Percentiles rank a stretch among this genome's conserved stretches.
Conservation (phyloP, 2,329 filamentous ascomycete species). For the Fusarium coicis region DNA sequence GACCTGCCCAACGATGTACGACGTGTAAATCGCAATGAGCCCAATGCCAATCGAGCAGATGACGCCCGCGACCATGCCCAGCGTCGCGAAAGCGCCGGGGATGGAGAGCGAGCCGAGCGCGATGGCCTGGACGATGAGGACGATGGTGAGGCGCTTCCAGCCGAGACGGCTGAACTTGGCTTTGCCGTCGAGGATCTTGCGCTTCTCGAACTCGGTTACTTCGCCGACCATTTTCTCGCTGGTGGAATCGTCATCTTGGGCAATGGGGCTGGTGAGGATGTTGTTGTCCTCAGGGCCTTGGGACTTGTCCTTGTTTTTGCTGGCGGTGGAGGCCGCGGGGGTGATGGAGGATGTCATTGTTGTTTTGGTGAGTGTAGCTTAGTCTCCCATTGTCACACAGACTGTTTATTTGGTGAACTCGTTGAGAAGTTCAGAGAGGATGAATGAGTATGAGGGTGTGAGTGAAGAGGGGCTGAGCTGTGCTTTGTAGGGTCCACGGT, state of each 20-base stretch:
- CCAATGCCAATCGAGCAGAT: slow-evolving; percentile 50
- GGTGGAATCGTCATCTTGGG: slow-evolving; percentile 25
- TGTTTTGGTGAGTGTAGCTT: neutral
- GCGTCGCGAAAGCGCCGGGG: slow-evolving; percentile 38
- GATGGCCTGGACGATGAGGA: slow-evolving; percentile 41
- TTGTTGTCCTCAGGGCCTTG: slow-evolving; percentile 13
- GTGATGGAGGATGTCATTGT: slow-evolving; percentile 34
- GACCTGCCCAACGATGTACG: slow-evolving; percentile 54
- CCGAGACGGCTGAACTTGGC: slow-evolving; percentile 40
- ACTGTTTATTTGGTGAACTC: slow-evolving; percentile 9
- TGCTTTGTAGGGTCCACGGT: slow-evolving; percentile 24
- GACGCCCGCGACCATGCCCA: slow-evolving; percentile 50
- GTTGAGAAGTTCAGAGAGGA: neutral
- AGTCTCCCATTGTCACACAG: slow-evolving; percentile 40
- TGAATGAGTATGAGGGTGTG: neutral
- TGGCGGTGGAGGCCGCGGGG: slow-evolving; percentile 30
- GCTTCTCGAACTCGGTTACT: slow-evolving; percentile 40
- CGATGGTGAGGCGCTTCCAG: slow-evolving; percentile 42
- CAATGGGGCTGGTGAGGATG: slow-evolving; percentile 9
- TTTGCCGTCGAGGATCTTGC: slow-evolving; percentile 39
- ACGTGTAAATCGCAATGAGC: slow-evolving; percentile 54
- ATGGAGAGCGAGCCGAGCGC: slow-evolving; percentile 42
- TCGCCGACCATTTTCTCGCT: slow-evolving; percentile 41
- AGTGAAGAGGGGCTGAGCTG: slow-evolving; percentile 11
- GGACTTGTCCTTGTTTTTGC: slow-evolving; percentile 18